Percentiles rank a stretch among this genome's conserved stretches.
Conservation (phyloP, 1,139 yeast genomes). For the Zhuliangozyma blackwelliae region DNA sequence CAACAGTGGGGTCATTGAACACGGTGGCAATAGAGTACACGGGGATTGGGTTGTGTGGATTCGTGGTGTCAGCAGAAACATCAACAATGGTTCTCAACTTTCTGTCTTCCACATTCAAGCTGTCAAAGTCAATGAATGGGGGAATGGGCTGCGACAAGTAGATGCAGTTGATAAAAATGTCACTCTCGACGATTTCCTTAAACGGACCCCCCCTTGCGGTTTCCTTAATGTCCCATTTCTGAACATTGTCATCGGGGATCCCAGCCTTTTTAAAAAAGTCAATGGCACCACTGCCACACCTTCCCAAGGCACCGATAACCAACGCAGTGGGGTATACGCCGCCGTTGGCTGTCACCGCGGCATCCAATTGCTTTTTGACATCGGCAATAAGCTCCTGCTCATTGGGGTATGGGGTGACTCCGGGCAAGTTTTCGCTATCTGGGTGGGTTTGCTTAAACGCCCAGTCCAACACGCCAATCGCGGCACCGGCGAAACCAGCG, state of each 20-base stretch:
- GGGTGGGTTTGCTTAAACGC: constrained; percentile 78
- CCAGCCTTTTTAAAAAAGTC: constrained; percentile 81
- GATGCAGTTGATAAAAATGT: constrained; percentile 92
- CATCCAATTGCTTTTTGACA: constrained; percentile 57
- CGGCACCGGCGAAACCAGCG: constrained; percentile 99
- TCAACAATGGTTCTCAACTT: constrained; percentile 88
- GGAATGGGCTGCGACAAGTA: constrained; percentile 91
- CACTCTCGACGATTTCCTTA: constrained; percentile 81
- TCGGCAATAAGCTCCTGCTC: constrained; percentile 70
- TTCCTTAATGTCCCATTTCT: constrained; percentile 96
- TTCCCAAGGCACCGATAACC: constrained; percentile 95
- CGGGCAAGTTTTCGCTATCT: constrained; percentile 61
- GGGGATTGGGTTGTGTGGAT: constrained; percentile 97
- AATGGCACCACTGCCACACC: constrained; percentile 98
- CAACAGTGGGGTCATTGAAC: constrained; percentile 84
- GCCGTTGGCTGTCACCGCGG: constrained; percentile 57
- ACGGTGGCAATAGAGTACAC: constrained; percentile 87
- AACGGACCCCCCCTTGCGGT: constrained; percentile 98
- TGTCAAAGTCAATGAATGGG: constrained; percentile 73
- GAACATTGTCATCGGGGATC: constrained; percentile 75
- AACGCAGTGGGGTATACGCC: constrained; percentile 73
- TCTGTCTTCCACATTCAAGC: constrained; percentile 63
- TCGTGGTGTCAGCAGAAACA: constrained; percentile 97
- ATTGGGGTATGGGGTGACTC: constrained; percentile 76
- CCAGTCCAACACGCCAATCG: constrained; percentile 92